Conservation (phyloP, 805 yeast species). For the Candida patagonica region DNA sequence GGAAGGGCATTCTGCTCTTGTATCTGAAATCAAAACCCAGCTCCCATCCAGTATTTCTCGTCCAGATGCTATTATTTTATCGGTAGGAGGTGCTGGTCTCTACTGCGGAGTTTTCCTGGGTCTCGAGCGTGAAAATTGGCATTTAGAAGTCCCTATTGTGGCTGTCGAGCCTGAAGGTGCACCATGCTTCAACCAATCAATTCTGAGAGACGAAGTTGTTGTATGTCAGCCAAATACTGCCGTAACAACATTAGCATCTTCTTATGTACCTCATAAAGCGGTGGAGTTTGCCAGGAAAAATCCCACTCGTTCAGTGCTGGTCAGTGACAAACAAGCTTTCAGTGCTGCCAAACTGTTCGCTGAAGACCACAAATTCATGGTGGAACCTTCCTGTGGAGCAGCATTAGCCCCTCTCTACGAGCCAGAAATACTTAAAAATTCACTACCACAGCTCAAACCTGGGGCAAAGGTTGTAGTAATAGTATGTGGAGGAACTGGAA, state of each 20-base stretch:
- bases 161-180: slow-evolving; percentile 57
- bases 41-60: slow-evolving; percentile 31
- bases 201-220: slow-evolving; percentile 34
- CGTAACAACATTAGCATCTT: slow-evolving; percentile 46
- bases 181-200: slow-evolving; percentile 42
- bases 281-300: slow-evolving; percentile 33
- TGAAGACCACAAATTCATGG: slow-evolving; percentile 37
- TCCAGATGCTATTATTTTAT: slow-evolving; percentile 73
- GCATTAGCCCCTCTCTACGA: slow-evolving; percentile 33
- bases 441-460: slow-evolving; percentile 8
- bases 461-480: slow-evolving; percentile 17
- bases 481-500: slow-evolving; percentile 21
- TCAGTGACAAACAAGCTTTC: slow-evolving; percentile 47
- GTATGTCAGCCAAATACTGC: slow-evolving; percentile 37
- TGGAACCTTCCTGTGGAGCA: slow-evolving; percentile 69
- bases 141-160: slow-evolving; percentile 27
- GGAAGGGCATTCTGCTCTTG: slow-evolving; percentile 93
- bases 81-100: slow-evolving; percentile 93
- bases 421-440: slow-evolving; percentile 5
- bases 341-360: slow-evolving; percentile 39
- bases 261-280: slow-evolving; percentile 40
- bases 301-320: slow-evolving; percentile 32
- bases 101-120: slow-evolving; percentile 77
- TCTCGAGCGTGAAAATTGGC: slow-evolving; percentile 46
- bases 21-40: slow-evolving; percentile 77